phyloP scores from a whole-genome alignment of 176 grass and related monocot genomes.

The Secale cereale region DNA sequence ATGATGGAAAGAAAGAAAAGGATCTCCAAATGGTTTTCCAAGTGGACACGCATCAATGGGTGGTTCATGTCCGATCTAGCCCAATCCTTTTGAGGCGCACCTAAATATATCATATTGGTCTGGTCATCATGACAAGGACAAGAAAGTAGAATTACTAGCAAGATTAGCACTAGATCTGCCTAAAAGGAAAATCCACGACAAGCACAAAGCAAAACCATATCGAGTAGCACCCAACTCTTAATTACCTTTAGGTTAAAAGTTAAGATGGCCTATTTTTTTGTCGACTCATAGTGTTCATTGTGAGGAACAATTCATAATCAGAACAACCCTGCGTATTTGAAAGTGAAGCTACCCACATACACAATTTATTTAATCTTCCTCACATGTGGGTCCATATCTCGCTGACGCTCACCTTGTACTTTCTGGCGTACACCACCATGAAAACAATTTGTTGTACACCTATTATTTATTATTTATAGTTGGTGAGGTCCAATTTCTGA shows the following conservation, averaged over 20 bases:
- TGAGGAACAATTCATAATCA: not conserved
- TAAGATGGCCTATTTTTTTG: not conserved
- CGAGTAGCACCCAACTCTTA: not conserved
- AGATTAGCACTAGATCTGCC: constrained; percentile 7
- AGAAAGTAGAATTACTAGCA: constrained; percentile 2
- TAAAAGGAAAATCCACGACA: not conserved
- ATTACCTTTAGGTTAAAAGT: not conserved
- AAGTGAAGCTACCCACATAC: not conserved
- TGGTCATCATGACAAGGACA: constrained; percentile 25
- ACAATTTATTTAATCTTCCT: not conserved
- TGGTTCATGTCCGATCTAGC: not conserved
- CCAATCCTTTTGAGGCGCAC: not conserved
- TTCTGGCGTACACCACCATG: not conserved
- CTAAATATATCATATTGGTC: not conserved
- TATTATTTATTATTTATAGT: not conserved
- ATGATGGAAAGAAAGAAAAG: not conserved
- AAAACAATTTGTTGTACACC: not conserved
- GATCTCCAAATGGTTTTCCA: not conserved
- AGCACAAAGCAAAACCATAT: not conserved
- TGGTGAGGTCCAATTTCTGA: not conserved
- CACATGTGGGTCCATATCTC: not conserved
- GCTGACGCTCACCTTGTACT: not conserved
- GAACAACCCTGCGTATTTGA: not conserved
- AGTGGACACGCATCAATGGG: not conserved
- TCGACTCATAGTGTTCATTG: not conserved